phyloP scores from a whole-genome alignment of 108 stramenopile genomes.

The Poteriospumella lacustris region DNA sequence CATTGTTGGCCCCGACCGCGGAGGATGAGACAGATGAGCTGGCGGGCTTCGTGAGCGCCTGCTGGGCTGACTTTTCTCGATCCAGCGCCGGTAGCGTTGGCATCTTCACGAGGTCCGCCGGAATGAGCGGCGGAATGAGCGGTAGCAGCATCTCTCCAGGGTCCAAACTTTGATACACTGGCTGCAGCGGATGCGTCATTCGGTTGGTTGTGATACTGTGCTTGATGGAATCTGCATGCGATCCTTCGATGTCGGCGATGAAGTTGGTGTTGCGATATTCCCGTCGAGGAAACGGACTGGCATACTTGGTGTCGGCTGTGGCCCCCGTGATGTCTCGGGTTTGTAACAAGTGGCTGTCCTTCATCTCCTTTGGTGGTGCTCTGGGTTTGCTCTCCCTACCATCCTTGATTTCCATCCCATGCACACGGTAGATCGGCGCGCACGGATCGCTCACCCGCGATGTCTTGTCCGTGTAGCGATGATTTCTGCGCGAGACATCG shows the following conservation, averaged over 20 bases:
- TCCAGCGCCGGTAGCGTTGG: background rate
- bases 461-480: slow-evolving; percentile 28
- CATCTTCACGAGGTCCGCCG: background rate
- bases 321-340: slow-evolving; percentile 57
- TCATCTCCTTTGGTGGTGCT: slow-evolving; percentile 31
- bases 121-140: background rate
- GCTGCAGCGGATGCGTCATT: slow-evolving; percentile 44
- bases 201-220: slow-evolving; percentile 49
- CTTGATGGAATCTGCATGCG: slow-evolving; percentile 51
- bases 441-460: slow-evolving; percentile 46
- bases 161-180: slow-evolving; percentile 45
- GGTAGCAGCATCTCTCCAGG: slow-evolving; percentile 34
- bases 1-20: too few species aligned
- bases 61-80: too few species aligned
- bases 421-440: slow-evolving; percentile 42
- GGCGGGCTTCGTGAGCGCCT: too few species aligned
- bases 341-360: slow-evolving; percentile 29
- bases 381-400: slow-evolving; percentile 41
- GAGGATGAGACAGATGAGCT: too few species aligned
- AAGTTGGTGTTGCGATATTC: slow-evolving; percentile 60
- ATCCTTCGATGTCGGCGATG: slow-evolving; percentile 57
- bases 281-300: slow-evolving; percentile 45
- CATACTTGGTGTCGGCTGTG: slow-evolving; percentile 37
- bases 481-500: background rate
- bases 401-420: slow-evolving; percentile 53